phyloP scores from a whole-genome alignment of 2,329 filamentous ascomycete genomes.

The Aureobasidium sp. region DNA sequence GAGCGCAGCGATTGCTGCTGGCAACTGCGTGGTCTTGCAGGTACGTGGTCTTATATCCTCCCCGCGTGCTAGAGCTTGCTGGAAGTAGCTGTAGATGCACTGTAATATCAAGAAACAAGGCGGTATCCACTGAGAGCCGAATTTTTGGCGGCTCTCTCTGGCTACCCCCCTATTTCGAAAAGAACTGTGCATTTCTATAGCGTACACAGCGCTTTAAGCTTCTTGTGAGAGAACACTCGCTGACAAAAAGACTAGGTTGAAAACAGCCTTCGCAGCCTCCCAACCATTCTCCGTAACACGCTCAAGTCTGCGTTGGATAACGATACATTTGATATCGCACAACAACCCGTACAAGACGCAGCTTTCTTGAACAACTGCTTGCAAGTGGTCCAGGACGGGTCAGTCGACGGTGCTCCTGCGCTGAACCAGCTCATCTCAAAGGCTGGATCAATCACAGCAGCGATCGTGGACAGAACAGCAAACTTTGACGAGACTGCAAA shows the following conservation, averaged over 20 bases:
- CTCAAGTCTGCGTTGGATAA: slow-evolving; percentile 38
- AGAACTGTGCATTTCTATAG: too few species aligned
- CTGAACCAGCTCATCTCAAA: slow-evolving; percentile 32
- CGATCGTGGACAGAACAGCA: slow-evolving; percentile 55
- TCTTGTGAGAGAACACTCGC: neutral
- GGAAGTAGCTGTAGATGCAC: too few species aligned
- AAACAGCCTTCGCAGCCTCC: slow-evolving; percentile 33
- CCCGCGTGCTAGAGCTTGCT: too few species aligned
- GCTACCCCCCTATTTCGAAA: too few species aligned
- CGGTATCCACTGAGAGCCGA: too few species aligned
- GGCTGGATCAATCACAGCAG: slow-evolving; percentile 36
- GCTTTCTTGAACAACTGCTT: slow-evolving; percentile 24
- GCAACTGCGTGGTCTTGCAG: slow-evolving; percentile 46
- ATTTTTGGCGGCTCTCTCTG: too few species aligned
- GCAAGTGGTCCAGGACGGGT: slow-evolving; percentile 30
- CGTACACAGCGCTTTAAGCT: too few species aligned
- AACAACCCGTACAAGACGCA: slow-evolving; percentile 26
- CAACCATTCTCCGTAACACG: slow-evolving; percentile 32
- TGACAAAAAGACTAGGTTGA: slow-evolving; percentile 28
- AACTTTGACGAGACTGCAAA: slow-evolving; percentile 48
- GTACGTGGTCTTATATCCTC: slow-evolving; percentile 26
- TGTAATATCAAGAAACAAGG: too few species aligned
- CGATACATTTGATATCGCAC: slow-evolving; percentile 43
- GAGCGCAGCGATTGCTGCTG: slow-evolving; percentile 43
- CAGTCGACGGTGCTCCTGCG: slow-evolving; percentile 14